phyloP scores from a whole-genome alignment of 208 protist species.

The Wallacemonas rigidus region DNA sequence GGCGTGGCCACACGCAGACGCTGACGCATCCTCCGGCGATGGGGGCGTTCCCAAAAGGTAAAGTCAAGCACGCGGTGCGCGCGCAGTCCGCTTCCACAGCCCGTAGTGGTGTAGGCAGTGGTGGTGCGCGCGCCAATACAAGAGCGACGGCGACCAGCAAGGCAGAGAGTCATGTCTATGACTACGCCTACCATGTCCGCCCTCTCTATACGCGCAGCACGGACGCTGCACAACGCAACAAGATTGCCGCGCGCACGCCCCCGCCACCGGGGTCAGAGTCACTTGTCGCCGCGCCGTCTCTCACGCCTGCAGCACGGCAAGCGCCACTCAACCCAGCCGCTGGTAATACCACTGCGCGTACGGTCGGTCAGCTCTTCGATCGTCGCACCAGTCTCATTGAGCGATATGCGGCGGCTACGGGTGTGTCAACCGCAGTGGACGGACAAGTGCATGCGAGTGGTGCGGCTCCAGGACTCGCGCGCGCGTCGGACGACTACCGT shows the following conservation, averaged over 20 bases:
- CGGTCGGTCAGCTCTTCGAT: not conserved
- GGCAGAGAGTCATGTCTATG: not conserved
- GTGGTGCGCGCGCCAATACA: not conserved
- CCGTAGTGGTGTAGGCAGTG: too few relatives aligned
- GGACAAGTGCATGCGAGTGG: not conserved
- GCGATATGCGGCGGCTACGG: slow-evolving; percentile 13
- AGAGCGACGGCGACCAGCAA: not conserved
- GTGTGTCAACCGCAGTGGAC: too few relatives aligned
- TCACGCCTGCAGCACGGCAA: not conserved
- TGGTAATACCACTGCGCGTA: not conserved
- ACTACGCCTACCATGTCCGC: slow-evolving; percentile 22
- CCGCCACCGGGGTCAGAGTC: not conserved
- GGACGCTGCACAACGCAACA: not conserved
- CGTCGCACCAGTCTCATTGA: slow-evolving; percentile 18
- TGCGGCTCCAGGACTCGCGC: not conserved
- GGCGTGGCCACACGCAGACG: not conserved
- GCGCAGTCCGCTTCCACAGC: too few relatives aligned
- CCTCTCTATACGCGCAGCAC: slow-evolving; percentile 15
- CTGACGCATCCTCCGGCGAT: not conserved
- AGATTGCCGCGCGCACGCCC: not conserved
- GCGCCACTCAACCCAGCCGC: not conserved
- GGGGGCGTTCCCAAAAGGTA: slow-evolving; percentile 17
- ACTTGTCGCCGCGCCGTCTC: not conserved
- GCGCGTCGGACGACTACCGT: not conserved
- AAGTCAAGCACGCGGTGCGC: slow-evolving; percentile 12